Conservation (phyloP, 1,284 basidiomycete species). For the Trichosporon sp. region DNA sequence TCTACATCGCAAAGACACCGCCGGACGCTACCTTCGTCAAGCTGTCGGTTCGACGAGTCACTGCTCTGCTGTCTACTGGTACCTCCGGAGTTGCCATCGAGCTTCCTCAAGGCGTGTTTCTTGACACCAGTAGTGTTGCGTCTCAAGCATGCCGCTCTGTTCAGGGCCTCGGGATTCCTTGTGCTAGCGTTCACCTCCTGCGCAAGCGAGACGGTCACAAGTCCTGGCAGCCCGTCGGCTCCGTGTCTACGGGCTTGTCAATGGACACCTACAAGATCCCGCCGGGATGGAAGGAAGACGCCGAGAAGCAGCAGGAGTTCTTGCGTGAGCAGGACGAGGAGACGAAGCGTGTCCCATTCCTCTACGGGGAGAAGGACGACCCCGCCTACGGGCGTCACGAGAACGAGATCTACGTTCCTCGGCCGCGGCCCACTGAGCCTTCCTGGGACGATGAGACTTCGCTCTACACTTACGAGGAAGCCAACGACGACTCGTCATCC, state of each 20-base stretch:
- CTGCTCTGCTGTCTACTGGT: slow-evolving; percentile 57
- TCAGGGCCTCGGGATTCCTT: slow-evolving; percentile 27
- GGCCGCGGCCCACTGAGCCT: slow-evolving; percentile 14
- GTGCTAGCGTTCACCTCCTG: slow-evolving; percentile 24
- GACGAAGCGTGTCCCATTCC: slow-evolving; percentile 61
- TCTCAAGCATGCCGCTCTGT: slow-evolving; percentile 54
- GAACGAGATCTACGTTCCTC: slow-evolving; percentile 35
- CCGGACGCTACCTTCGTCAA: slow-evolving; percentile 79
- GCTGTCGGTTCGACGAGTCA: slow-evolving; percentile 56
- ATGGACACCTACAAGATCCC: slow-evolving; percentile 68
- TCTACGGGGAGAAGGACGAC: slow-evolving; percentile 52
- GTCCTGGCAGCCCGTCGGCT: slow-evolving; percentile 67
- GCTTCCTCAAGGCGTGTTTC: slow-evolving; percentile 59
- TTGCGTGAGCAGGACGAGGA: slow-evolving; percentile 64
- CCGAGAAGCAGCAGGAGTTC: slow-evolving; percentile 61
- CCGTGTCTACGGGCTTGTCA: slow-evolving; percentile 56
- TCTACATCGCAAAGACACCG: slow-evolving; percentile 61
- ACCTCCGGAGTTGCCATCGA: slow-evolving; percentile 58
- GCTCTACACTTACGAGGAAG: slow-evolving; percentile 1
- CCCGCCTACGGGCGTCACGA: slow-evolving; percentile 21
- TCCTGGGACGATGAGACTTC: slow-evolving; percentile 8
- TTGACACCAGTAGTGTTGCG: slow-evolving; percentile 70
- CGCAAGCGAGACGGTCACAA: slow-evolving; percentile 8
- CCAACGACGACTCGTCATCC: slow-evolving; percentile 12
- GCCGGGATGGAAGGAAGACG: slow-evolving; percentile 57